Percentiles rank a stretch among this genome's conserved stretches.
Conservation (phyloP, 2,329 filamentous ascomycete species). For the Plectosphaerella cucumerina region DNA sequence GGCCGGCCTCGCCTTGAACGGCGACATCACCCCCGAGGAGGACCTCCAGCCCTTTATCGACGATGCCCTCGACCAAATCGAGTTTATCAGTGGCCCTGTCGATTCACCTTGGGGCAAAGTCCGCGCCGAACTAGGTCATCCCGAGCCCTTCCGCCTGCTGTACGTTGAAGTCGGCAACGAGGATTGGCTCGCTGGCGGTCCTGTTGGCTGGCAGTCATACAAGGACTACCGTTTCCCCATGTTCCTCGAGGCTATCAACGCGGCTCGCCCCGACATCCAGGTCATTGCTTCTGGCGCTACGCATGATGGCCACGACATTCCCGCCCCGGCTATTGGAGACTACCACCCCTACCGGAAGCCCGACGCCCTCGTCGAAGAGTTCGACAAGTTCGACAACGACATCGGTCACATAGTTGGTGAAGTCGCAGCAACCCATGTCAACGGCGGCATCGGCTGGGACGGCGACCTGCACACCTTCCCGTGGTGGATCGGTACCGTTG, state of each 20-base stretch:
- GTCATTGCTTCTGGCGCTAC: conserved; percentile 47
- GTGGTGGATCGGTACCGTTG: conserved; percentile 57
- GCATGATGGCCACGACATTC: conserved; percentile 37
- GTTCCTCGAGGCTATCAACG: conserved; percentile 56
- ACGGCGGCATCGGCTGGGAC: conserved; percentile 44
- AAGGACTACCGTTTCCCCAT: conserved; percentile 52
- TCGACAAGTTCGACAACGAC: conserved; percentile 49
- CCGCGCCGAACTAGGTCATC: conserved; percentile 56
- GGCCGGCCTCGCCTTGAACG: conserved; percentile 51
- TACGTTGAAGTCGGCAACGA: conserved; percentile 68
- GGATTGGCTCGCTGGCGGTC: conserved; percentile 53
- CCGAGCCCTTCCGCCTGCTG: conserved; percentile 54
- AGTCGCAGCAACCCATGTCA: conserved; percentile 46
- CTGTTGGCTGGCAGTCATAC: conserved; percentile 40
- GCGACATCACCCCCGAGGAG: conserved; percentile 43
- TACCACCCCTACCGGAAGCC: conserved; percentile 50
- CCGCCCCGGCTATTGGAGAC: conserved; percentile 38
- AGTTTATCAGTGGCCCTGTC: conserved; percentile 54
- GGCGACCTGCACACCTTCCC: conserved; percentile 42
- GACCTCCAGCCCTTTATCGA: conserved; percentile 54
- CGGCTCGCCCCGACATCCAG: conserved; percentile 52
- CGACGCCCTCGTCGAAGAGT: conserved; percentile 43
- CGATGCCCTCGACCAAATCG: conserved; percentile 57
- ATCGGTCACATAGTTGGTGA: conserved; percentile 40
- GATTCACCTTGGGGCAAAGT: conserved; percentile 52